Percentiles rank a stretch among this genome's conserved stretches.
Evolutionary conservation across 1,284 basidiomycete genomes (phyloP).

Genomic region (Abortiporus biennis): DNA sequence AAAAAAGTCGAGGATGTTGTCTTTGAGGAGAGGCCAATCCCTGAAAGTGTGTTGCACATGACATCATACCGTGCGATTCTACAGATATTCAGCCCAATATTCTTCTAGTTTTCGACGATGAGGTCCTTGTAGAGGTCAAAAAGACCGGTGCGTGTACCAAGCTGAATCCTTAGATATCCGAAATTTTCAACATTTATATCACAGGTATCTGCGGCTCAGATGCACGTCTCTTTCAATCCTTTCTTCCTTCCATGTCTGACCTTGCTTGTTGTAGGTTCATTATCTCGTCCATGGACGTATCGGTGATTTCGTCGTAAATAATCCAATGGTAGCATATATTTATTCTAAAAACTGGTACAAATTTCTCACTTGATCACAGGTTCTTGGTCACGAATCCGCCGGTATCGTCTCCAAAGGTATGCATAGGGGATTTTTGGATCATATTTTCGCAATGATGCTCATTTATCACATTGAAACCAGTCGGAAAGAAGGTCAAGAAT

Average conservation of each 20-base stretch:
- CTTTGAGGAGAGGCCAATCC: slow-evolving; percentile 77
- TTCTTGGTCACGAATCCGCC: slow-evolving; percentile 63
- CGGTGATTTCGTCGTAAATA: slow-evolving; percentile 70
- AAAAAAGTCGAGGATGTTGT: slow-evolving; percentile 64
- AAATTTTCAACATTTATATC: slow-evolving; percentile 3
- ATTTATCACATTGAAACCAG: slow-evolving; percentile 25
- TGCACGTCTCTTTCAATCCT: slow-evolving; percentile 33
- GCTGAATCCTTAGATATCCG: slow-evolving; percentile 1
- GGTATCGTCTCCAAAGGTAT: slow-evolving; percentile 50
- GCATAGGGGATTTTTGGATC: background rate
- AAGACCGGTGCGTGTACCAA: slow-evolving; percentile 67
- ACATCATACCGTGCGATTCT: slow-evolving; percentile 5
- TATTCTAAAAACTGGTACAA: background rate
- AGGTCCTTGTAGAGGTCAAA: slow-evolving; percentile 88
- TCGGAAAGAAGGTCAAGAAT: slow-evolving; percentile 66
- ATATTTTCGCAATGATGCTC: no score
- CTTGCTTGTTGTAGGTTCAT: slow-evolving; percentile 48
- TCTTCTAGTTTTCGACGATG: slow-evolving; percentile 56
- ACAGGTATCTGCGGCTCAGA: slow-evolving; percentile 88
- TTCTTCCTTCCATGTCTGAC: slow-evolving; percentile 8
- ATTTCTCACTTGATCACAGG: no score
- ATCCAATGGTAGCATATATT: slow-evolving; percentile 57
- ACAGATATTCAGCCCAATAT: slow-evolving; percentile 6
- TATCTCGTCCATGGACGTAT: slow-evolving; percentile 74
- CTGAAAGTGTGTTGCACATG: slow-evolving; percentile 45